Evolutionary conservation across 1,139 yeast species (phyloP).

Genomic region (Geotrichum restrictum): DNA sequence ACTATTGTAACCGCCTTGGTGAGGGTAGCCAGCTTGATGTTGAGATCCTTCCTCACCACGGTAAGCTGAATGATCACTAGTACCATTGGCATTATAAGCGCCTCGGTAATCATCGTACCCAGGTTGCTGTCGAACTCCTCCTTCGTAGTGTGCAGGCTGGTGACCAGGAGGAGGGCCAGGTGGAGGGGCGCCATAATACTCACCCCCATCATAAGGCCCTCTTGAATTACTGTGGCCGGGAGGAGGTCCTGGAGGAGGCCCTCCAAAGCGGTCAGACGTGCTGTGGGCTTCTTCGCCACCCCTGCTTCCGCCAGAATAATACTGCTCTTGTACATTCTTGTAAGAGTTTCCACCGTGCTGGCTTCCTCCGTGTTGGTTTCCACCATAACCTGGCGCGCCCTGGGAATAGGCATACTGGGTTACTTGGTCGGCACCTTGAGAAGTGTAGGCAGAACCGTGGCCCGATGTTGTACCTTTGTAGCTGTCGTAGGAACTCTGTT

Average conservation of each 20-base stretch:
- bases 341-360: neutral
- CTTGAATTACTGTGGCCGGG: neutral
- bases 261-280: neutral
- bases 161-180: slow-evolving; percentile 4
- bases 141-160: too few relatives aligned
- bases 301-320: neutral
- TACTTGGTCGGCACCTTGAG: neutral
- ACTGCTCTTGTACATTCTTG: neutral
- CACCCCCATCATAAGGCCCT: neutral
- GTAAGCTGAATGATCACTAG: neutral
- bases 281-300: neutral
- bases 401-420: slow-evolving; percentile 1
- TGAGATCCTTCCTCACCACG: too few relatives aligned
- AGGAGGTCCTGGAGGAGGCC: slow-evolving; percentile 11
- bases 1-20: slow-evolving; percentile 3
- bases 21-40: neutral
- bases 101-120: neutral
- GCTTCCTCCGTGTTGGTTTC: neutral
- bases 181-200: too few relatives aligned
- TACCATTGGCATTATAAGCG: neutral
- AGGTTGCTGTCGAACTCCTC: neutral
- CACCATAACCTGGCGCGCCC: neutral
- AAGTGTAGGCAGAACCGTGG: neutral
- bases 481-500: neutral
- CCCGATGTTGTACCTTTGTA: too few relatives aligned